Conservation (phyloP, 2,329 filamentous ascomycete species). For the Calonectria montana region DNA sequence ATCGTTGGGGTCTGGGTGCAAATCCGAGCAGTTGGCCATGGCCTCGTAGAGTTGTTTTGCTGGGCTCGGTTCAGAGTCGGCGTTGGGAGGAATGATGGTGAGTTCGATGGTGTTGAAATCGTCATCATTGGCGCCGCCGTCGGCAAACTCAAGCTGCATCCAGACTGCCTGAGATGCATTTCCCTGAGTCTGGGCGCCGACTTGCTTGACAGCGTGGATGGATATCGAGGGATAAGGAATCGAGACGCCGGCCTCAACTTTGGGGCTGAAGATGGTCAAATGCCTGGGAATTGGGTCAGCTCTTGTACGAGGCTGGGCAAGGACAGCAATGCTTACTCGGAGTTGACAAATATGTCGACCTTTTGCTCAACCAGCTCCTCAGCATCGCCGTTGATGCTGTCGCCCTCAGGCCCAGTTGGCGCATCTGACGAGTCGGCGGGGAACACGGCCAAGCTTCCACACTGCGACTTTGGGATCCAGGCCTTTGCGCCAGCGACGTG, state of each 20-base stretch:
- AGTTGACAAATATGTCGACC: slow-evolving; percentile 69
- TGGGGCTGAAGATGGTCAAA: slow-evolving; percentile 73
- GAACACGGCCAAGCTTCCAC: slow-evolving; percentile 66
- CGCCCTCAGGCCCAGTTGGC: slow-evolving; percentile 38
- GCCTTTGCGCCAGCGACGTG: slow-evolving; percentile 68
- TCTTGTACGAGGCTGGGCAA: neutral
- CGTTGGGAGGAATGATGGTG: slow-evolving; percentile 67
- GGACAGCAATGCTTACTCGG: slow-evolving; percentile 58
- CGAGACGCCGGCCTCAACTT: slow-evolving; percentile 68
- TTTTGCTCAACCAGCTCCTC: slow-evolving; percentile 56
- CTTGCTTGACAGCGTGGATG: slow-evolving; percentile 78
- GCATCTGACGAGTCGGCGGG: slow-evolving; percentile 51
- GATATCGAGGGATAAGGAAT: slow-evolving; percentile 81
- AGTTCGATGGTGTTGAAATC: slow-evolving; percentile 76
- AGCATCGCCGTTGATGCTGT: slow-evolving; percentile 45
- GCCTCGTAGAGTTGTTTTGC: slow-evolving; percentile 70
- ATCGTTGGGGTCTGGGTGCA: slow-evolving; percentile 77
- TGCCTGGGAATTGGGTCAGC: slow-evolving; percentile 38
- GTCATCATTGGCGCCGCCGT: slow-evolving; percentile 69
- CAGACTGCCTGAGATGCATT: slow-evolving; percentile 64
- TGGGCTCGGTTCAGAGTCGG: slow-evolving; percentile 36
- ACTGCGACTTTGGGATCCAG: slow-evolving; percentile 66
- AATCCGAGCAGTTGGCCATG: slow-evolving; percentile 78
- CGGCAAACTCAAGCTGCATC: slow-evolving; percentile 75
- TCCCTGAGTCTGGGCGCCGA: slow-evolving; percentile 53